phyloP scores from a whole-genome alignment of 192 early-diverging fungal species.

The Coemansia sp. region DNA sequence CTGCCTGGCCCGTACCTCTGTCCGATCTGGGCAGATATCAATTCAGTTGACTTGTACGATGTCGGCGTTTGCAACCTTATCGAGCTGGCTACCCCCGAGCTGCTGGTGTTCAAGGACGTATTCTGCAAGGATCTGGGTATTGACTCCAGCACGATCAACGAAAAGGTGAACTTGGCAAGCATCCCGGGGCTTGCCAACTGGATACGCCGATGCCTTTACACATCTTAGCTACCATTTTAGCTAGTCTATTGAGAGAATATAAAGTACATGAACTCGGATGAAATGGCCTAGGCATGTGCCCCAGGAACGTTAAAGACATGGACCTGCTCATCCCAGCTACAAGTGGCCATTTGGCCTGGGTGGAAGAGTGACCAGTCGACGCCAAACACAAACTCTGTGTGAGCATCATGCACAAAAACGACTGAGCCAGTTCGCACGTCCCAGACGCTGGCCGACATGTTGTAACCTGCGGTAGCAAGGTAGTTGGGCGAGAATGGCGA shows the following conservation, averaged over 20 bases:
- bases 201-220: constrained; percentile 32
- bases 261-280: not conserved
- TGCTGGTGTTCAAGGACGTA: constrained; percentile 49
- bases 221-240: not conserved
- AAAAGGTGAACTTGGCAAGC: constrained; percentile 35
- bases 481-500: constrained; percentile 84
- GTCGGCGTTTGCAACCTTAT: constrained; percentile 45
- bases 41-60: constrained; percentile 49
- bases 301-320: constrained; percentile 57
- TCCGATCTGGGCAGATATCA: constrained; percentile 52
- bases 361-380: constrained; percentile 90
- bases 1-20: constrained; percentile 47
- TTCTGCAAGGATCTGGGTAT: constrained; percentile 49
- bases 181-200: constrained; percentile 43
- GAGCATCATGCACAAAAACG: constrained; percentile 74
- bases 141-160: constrained; percentile 32
- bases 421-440: constrained; percentile 60
- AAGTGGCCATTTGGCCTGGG: constrained; percentile 86
- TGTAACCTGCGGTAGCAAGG: constrained; percentile 84
- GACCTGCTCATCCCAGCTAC: constrained; percentile 93
- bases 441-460: constrained; percentile 97
- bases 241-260: not conserved
- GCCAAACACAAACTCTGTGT: constrained; percentile 96
- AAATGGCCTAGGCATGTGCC: not conserved
- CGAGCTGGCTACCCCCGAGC: constrained; percentile 44